Evolutionary conservation across 2,329 filamentous ascomycete genomes (phyloP), one percentile per base, ranked within the genome.

Genomic region (Alternaria brassicae): DNA sequence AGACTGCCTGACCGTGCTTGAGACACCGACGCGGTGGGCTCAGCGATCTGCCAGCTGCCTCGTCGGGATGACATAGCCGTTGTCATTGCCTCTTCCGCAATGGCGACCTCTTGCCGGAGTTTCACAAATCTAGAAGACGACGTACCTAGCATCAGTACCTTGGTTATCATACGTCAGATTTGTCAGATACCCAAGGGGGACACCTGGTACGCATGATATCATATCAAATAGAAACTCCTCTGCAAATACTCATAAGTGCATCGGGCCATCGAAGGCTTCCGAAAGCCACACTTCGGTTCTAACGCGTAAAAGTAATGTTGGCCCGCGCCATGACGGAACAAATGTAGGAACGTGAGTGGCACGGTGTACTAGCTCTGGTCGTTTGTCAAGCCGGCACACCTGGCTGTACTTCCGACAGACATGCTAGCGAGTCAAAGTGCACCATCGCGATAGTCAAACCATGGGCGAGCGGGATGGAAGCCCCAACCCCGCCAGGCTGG

Each of bases 31-130:
- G 61, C 50, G 51, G 63, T 56, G 61, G 70, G 50, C 59, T 49
- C 67, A 59, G 50, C 59, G 57, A 60, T 56, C 63, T 61, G 49
- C 60, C 59, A 74, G 68, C 72, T 74, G 64, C 72, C 70, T 71
- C 44, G 69, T 70, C 51, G 50, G 67, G 70, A 51, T 53, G 56
- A 61, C 53, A 65, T 54, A 51, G 59, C 69, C 69, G 67, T 60
- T 63, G 61, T 62, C 58, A 67, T 62, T 67, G 59, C 62, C 62
- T 58, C 19, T 65, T 65, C 51, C 44, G 63, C 60, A 53, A 62
- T 62, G 68, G 68, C 62, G 64, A 69, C 56, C 65, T 69, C 41
- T 56, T 72, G 65, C 66, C 62, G 53, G 53, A 56, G 73, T 75
- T 74, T 74, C 69, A 68, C 42, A 48, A 58, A 59, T 47, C 48